Evolutionary conservation across 108 stramenopile species (phyloP).

Genomic region (Skeletonema potamos): DNA sequence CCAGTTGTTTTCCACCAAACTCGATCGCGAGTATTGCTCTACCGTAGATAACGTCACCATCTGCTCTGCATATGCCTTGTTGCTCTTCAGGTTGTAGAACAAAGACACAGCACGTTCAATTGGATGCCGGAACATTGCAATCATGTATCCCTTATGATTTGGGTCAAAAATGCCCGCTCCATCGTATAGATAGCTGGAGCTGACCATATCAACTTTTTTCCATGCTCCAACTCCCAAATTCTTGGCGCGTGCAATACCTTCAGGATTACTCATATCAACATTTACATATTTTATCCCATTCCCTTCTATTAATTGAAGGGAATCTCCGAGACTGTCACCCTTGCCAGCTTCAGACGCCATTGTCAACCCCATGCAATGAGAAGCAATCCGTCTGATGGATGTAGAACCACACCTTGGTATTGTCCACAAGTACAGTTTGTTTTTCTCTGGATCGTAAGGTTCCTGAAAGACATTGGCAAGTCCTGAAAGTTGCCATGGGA

Average conservation of each 20-base stretch:
- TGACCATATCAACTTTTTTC: constrained; percentile 25
- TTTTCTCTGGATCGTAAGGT: constrained; percentile 25
- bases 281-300: constrained; percentile 40
- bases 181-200: constrained; percentile 32
- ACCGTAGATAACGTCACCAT: constrained; percentile 31
- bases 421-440: constrained; percentile 39
- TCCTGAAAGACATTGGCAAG: constrained; percentile 32
- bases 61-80: constrained; percentile 4
- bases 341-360: constrained; percentile 40
- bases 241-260: constrained; percentile 24
- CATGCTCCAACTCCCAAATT: constrained; percentile 21
- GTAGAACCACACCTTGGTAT: constrained; percentile 38
- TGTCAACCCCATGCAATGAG: constrained; percentile 41
- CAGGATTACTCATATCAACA: constrained; percentile 30
- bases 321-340: constrained; percentile 34
- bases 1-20: constrained; percentile 51
- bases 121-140: constrained; percentile 44
- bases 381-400: constrained; percentile 29
- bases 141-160: constrained; percentile 23
- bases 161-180: constrained; percentile 24
- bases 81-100: constrained; percentile 26
- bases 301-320: constrained; percentile 20
- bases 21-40: constrained; percentile 23
- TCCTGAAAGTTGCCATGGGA: constrained; percentile 2
- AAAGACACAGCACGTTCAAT: constrained; percentile 44